Evolutionary conservation across 164 flowering plant species (phyloP).

Genomic region (grape (Vitis vinifera)): ASM3070453v1 NC_081820.1:19141501-19142000

Average conservation of each 20-base stretch:
- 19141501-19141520: too few relatives aligned
- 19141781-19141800: conserved; percentile 66
- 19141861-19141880: conserved; percentile 85
- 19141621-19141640: conserved; percentile 71
- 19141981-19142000: not conserved
- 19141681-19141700: conserved; percentile 16
- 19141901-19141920: conserved; percentile 94
- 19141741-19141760: conserved; percentile 31
- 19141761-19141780: conserved; percentile 36
- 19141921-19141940: conserved; percentile 91
- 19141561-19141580: not conserved
- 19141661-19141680: conserved; percentile 27
- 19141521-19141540: not conserved
- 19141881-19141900: conserved; percentile 59
- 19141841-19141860: conserved; percentile 70
- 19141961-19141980: conserved; percentile 49
- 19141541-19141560: conserved; percentile 9
- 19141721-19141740: conserved; percentile 55
- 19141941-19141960: conserved; percentile 74
- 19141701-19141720: conserved; percentile 34
- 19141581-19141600: conserved; percentile 17
- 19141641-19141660: conserved; percentile 66
- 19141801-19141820: conserved; percentile 83
- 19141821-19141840: conserved; percentile 81
- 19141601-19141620: conserved; percentile 76